Evolutionary conservation across 2,329 filamentous ascomycete species (phyloP), one percentile per base, ranked within the genome.

Genomic region (Scytalidium sp.): DNA sequence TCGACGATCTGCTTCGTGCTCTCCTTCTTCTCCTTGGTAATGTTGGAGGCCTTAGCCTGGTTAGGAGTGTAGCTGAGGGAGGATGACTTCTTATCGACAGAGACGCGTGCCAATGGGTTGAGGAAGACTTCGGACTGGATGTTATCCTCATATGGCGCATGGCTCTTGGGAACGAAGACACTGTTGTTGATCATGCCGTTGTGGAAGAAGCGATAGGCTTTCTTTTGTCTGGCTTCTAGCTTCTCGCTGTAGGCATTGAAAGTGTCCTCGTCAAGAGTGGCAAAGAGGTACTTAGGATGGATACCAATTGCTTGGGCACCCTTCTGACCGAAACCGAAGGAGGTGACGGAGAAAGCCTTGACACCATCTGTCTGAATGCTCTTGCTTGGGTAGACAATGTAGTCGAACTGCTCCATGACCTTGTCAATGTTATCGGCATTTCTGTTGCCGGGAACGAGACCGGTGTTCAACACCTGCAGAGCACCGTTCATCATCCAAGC

Each of bases 401-500:
- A 88, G 69, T 99, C 94, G 61, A 94, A 99, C 69, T 97, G 83
- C 79, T 97, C 93, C 88, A 99, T 95, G 60, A 92, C 80, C 67
- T 92, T 84, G 68, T 99, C 94, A 49, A 99, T 85, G 60, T 99
- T 99, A 76, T 99, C 94, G 46, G 94, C 94, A 63, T 99, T 99
- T 64, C 92, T 88, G 76, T 99, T 99, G 52, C 94, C 94, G 13
- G 94, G 94, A 20, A 99, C 93, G 45, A 99, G 78, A 65, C 94
- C 94, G 46, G 81, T 87, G 78, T 97, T 96, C 62, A 99, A 83
- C 42, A 97, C 90, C 71, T 99, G 94, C 68, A 99, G 76, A 70
- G 90, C 94, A 58, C 94, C 94, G 78, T 99, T 99, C 81, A 99
- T 85, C 94, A 99, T 99, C 92, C 94, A 99, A 44, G 93, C 94